Evolutionary conservation across 176 grass and related monocot species (phyloP), one percentile per base, ranked within the genome.

Genomic region (Chrysopogon serrulatus): DNA sequence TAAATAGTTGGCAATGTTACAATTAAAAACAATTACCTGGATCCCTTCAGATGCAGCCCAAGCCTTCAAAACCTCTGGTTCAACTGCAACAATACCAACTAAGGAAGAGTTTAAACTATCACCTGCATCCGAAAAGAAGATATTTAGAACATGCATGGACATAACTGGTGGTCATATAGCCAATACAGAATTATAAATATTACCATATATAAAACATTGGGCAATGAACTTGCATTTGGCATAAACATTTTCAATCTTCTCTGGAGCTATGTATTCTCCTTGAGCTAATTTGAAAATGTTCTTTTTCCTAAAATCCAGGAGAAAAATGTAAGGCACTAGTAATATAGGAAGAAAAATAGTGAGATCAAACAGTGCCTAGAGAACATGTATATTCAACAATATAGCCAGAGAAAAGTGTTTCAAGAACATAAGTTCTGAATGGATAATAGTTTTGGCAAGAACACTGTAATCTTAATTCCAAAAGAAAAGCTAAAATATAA

Each of bases 211-310:
- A 87, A 96, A 96, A 84, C 91, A 99, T 33, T 99, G 96, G 24
- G 89, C 81, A 92, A 96, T 82, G 66, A 99, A 96, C 57, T 99
- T 99, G 96, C 93, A 99, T 63, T 96, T 99, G 53, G 93, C 91
- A 85, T 99, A 96, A 3, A 96, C 86, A 88, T 90, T 96, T 70
- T 99, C 96, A 10, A 99, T 96, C 86, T 99, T 99, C 85, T 99
- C 96, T 3, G 93, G 93, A 69, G 96, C 93, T 44, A 94, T 92
- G 85, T 99, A 99, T 90, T 99, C 96, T 48, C 96, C 96, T 92
- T 96, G 96, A 47, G 93, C 93, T 85, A 99, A 87, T 86, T 99
- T 99, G 81, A 99, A 96, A 77, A 99, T 99, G 49, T 96, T 99
- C 81, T 99, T 99, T 90, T 99, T 99, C 91, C 96, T 99, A 32